These are phyloP conservation scores for Boletus eberwhitei DNA, from an alignment of 768 basidiomycete species.

Conservation along the genomic window DNA sequence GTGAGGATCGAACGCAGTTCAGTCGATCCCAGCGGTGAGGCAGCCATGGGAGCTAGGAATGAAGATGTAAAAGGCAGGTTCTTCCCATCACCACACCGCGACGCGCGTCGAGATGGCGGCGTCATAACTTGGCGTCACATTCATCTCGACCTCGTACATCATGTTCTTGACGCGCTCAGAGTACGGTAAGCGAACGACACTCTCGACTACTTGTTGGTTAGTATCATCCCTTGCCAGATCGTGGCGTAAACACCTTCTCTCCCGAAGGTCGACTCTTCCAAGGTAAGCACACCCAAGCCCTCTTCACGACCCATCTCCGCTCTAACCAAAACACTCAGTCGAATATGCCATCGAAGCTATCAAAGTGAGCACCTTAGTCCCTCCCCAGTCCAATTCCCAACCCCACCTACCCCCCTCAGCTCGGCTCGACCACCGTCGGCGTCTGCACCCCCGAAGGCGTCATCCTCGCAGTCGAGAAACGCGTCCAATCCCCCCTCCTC, in stretches of 20 bases:
- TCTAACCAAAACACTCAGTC: slow-evolving; percentile 48
- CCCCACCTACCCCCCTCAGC: slow-evolving; percentile 43
- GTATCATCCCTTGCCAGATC: slow-evolving; percentile 50
- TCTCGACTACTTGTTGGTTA: background rate
- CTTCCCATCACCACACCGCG: slow-evolving; percentile 28
- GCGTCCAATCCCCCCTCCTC: slow-evolving; percentile 93
- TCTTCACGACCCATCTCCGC: background rate
- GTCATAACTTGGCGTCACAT: slow-evolving; percentile 3
- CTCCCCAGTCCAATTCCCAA: no score
- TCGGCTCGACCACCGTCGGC: slow-evolving; percentile 97
- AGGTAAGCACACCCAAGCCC: slow-evolving; percentile 49
- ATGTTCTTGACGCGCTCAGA: slow-evolving; percentile 97
- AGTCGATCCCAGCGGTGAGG: slow-evolving; percentile 21
- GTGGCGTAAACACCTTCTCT: slow-evolving; percentile 98
- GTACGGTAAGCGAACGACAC: slow-evolving; percentile 55
- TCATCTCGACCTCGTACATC: slow-evolving; percentile 19
- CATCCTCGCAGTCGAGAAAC: slow-evolving; percentile 95
- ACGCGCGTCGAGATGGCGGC: slow-evolving; percentile 38
- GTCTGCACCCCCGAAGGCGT: slow-evolving; percentile 89
- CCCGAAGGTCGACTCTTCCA: slow-evolving; percentile 98
- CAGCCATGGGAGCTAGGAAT: slow-evolving; percentile 4
- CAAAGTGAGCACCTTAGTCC: slow-evolving; percentile 55
- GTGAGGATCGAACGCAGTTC: slow-evolving; percentile 60
- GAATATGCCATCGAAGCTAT: slow-evolving; percentile 99
- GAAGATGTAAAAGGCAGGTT: slow-evolving; percentile 21